Evolutionary conservation across 352 stramenopile genomes (phyloP).

Genomic region (Saprolegnia parasitica): DNA sequence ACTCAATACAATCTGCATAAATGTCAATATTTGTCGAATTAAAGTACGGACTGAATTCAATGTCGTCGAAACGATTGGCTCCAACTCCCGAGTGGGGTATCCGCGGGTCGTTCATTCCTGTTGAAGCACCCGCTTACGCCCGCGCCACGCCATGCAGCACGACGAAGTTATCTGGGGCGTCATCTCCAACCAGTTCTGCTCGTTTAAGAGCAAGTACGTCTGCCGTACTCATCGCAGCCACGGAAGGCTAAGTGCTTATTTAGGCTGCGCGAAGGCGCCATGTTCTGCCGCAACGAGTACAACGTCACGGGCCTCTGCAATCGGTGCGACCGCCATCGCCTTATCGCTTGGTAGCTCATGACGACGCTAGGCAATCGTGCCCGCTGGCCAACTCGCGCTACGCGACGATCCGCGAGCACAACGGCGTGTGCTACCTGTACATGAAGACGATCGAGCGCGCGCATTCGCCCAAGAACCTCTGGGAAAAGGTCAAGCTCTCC

Average conservation of each 20-base stretch:
- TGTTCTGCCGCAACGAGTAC: conserved; percentile 98
- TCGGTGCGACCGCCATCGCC: conserved; percentile 44
- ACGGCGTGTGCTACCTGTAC: conserved; percentile 93
- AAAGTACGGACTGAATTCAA: background rate
- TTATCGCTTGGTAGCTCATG: background rate
- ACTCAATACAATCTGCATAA: background rate
- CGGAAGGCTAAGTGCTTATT: background rate
- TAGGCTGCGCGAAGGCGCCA: conserved; percentile 51
- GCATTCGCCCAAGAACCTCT: conserved; percentile 97
- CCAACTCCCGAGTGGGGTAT: background rate
- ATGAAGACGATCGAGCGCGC: conserved; percentile 99
- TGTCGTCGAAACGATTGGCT: conserved; percentile 1
- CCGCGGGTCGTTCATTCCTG: background rate
- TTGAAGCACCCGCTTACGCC: background rate
- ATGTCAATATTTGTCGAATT: background rate
- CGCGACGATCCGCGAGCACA: conserved; percentile 96
- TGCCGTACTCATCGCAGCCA: background rate
- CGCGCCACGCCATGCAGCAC: conserved; percentile 76
- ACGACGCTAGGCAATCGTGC: conserved; percentile 50
- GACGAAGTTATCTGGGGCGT: conserved; percentile 99
- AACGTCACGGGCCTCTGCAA: conserved; percentile 98
- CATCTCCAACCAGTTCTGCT: conserved; percentile 99
- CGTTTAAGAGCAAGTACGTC: conserved; percentile 94
- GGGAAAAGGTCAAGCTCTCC: conserved; percentile 97
- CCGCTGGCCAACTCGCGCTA: conserved; percentile 98